Base-by-base conservation (phyloP, 306 rosid species). In the Sesbania bispinosa region DNA sequence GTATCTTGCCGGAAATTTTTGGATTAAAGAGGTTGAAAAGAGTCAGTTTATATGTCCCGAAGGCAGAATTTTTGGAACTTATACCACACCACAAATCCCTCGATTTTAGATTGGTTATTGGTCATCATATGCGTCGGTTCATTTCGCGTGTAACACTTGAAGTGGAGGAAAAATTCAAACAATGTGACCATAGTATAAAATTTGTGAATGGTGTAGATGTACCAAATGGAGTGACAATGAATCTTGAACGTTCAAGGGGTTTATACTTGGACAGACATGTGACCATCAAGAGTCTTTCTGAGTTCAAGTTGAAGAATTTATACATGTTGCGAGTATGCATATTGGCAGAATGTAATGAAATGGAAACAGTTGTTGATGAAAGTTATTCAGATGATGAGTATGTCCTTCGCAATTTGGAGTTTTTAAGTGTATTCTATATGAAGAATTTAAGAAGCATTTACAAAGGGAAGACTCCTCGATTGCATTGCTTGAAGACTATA, bases 311-410 rank as follows among this genome's bases (percentile, higher is more conserved):
- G 65, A 10, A 0, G 2, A 74, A 42, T 23, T 6, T 67, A 27
- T 0, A 5, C 0, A 6, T 2, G 2, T 4, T 80, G 1, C 27
- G 18, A 4, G 23, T 27, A 1, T 80, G 80, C 11, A 55, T 74
- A 3, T 10, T 80, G 65, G 63, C 68, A 3, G 80, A 80, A 74
- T 80, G 84, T 33, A 73, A 74, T 23, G 79, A 67, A 29, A 69
- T 79, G 69, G 60, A 67, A n/a, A 60, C 76, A 0, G 10, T 59
- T 59, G 29, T 60, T 6, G 47, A 19, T 9, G 53, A 26, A 46
- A 27, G 45, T 8, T 0, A 14, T 4, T 20, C 9, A 41, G 1
- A 0, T 4, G 1, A 0, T 4, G 10, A 2, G 0, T 2, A 0
- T 19, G 19, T 33, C 3, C 59, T 13, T 18, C 38, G 6, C 9